Evolutionary conservation across 1,284 basidiomycete species (phyloP).

Genomic region (Neonothopanus nambi): DNA sequence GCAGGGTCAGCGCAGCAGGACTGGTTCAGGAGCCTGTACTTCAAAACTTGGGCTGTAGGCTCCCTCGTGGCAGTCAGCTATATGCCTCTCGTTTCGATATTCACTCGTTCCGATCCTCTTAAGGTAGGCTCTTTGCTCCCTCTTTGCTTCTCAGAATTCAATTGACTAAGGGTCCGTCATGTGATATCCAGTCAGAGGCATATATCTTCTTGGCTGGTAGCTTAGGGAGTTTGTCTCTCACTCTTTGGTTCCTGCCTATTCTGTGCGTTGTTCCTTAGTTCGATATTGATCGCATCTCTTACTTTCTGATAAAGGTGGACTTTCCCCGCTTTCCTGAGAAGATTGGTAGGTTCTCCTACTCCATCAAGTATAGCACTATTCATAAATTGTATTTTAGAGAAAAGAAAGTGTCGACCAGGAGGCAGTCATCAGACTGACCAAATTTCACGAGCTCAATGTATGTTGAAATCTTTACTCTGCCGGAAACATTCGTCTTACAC

Average conservation of each 20-base stretch:
- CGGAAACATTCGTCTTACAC: background rate
- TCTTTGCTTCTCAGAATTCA: background rate
- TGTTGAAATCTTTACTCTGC: conserved; percentile 24
- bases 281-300: background rate
- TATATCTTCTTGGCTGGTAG: conserved; percentile 68
- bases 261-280: conserved; percentile 40
- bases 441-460: conserved; percentile 79
- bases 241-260: conserved; percentile 69
- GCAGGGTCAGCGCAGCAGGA: conserved; percentile 58
- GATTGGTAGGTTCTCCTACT: conserved; percentile 45
- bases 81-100: conserved; percentile 67
- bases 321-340: conserved; percentile 65
- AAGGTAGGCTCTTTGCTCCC: conserved; percentile 48
- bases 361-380: conserved; percentile 5
- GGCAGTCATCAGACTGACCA: conserved; percentile 69
- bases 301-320: conserved; percentile 43
- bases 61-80: conserved; percentile 59
- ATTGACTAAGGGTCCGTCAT: conserved; percentile 3
- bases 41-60: conserved; percentile 68
- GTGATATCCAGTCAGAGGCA: conserved; percentile 55
- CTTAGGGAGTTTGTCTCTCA: conserved; percentile 64
- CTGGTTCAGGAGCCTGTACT: conserved; percentile 76
- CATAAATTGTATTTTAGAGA: conserved; percentile 33
- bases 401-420: conserved; percentile 57
- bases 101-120: conserved; percentile 56